phyloP scores from a whole-genome alignment of 2,329 filamentous ascomycete genomes.

The Tolypocladium album region DNA sequence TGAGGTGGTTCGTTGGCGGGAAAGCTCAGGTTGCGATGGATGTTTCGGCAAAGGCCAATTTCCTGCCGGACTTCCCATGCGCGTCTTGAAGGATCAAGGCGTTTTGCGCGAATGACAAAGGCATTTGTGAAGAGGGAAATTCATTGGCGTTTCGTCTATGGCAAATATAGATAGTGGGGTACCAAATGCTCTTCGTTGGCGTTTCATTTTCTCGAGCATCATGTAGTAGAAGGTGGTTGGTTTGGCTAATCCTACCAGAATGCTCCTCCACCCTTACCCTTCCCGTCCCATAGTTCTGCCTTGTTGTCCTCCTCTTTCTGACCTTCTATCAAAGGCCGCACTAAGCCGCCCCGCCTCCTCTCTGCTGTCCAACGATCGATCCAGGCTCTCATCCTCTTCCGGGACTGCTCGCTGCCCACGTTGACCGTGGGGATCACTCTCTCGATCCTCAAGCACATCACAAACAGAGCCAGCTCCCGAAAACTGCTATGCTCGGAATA shows the following conservation, averaged over 20 bases:
- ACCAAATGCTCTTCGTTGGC: background rate
- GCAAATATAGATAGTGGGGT: background rate
- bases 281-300: slow-evolving; percentile 26
- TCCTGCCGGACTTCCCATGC: background rate
- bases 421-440: slow-evolving; percentile 93
- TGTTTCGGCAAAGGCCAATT: background rate
- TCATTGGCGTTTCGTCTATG: background rate
- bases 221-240: background rate
- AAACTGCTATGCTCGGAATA: slow-evolving; percentile 97
- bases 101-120: too few relatives aligned
- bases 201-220: background rate
- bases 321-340: slow-evolving; percentile 31
- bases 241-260: slow-evolving; percentile 22
- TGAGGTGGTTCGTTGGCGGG: slow-evolving; percentile 17
- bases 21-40: background rate
- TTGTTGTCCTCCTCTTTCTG: slow-evolving; percentile 19
- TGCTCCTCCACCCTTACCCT: slow-evolving; percentile 24
- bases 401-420: slow-evolving; percentile 46
- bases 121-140: background rate
- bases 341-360: slow-evolving; percentile 42
- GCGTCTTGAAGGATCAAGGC: background rate
- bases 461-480: slow-evolving; percentile 85
- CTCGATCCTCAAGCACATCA: slow-evolving; percentile 77
- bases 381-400: slow-evolving; percentile 54
- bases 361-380: slow-evolving; percentile 52